Evolutionary conservation across 2,329 filamentous ascomycete species (phyloP).

Genomic region (Colletotrichum graminicola): DNA sequence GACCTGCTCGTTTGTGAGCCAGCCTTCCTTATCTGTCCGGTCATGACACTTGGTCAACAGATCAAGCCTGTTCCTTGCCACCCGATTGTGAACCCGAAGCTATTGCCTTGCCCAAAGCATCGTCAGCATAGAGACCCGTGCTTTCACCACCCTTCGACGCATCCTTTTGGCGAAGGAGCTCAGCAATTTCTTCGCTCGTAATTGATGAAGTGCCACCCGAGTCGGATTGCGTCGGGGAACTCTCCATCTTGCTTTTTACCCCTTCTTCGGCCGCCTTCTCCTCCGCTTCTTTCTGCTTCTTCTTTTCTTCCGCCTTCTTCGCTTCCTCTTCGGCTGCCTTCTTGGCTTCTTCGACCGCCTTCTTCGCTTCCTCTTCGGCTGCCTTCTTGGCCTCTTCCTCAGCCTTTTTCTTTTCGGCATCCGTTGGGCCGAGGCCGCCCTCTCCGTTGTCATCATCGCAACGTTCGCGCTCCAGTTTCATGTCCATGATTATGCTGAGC

Average conservation of each 20-base stretch:
- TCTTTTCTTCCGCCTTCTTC: background rate
- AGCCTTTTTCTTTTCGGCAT: slow-evolving; percentile 28
- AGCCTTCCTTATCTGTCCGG: too few relatives aligned
- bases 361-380: slow-evolving; percentile 26
- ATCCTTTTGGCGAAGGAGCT: slow-evolving; percentile 17
- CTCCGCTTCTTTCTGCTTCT: slow-evolving; percentile 4
- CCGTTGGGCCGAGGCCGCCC: slow-evolving; percentile 44
- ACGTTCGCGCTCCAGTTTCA: slow-evolving; percentile 65
- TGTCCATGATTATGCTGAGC: slow-evolving; percentile 66
- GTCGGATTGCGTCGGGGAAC: background rate
- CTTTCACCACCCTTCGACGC: slow-evolving; percentile 22
- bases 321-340: slow-evolving; percentile 10
- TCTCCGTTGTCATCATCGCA: slow-evolving; percentile 54
- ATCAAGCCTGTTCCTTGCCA: slow-evolving; percentile 8
- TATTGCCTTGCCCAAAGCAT: slow-evolving; percentile 32
- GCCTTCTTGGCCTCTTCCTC: slow-evolving; percentile 39
- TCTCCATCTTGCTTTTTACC: background rate
- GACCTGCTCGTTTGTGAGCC: background rate
- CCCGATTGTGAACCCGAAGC: slow-evolving; percentile 20
- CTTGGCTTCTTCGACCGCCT: slow-evolving; percentile 19
- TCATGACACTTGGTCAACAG: background rate
- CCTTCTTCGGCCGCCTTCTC: background rate
- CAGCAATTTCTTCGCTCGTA: slow-evolving; percentile 15
- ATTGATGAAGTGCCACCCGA: background rate
- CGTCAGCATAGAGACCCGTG: background rate